Evolutionary conservation across 768 basidiomycete genomes (phyloP).

Genomic region (Termitomyces sp.): DNA sequence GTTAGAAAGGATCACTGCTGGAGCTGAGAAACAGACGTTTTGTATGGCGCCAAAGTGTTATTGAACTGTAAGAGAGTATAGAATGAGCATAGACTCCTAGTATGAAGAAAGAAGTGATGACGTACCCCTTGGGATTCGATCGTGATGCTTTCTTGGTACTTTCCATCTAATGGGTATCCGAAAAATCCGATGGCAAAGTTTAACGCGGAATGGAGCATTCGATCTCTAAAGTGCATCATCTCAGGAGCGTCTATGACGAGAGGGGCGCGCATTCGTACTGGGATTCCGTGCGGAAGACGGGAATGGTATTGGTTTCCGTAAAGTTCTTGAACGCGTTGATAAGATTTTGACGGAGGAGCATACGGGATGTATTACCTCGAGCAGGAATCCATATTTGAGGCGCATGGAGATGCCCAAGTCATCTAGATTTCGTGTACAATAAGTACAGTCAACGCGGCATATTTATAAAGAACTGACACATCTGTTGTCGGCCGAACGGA

Average conservation of each 20-base stretch:
- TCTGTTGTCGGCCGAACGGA: slow-evolving; percentile 85
- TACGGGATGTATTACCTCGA: slow-evolving; percentile 37
- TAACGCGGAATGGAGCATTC: slow-evolving; percentile 61
- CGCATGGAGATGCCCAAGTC: slow-evolving; percentile 68
- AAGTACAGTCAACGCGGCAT: background rate
- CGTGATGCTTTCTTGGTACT: slow-evolving; percentile 75
- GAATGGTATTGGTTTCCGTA: slow-evolving; percentile 52
- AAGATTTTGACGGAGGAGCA: background rate
- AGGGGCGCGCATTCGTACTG: slow-evolving; percentile 33
- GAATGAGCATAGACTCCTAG: background rate
- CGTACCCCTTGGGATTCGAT: slow-evolving; percentile 61
- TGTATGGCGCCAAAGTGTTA: slow-evolving; percentile 83
- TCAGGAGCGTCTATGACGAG: background rate
- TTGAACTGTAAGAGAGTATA: slow-evolving; percentile 47
- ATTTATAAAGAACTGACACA: slow-evolving; percentile 45
- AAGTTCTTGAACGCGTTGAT: slow-evolving; percentile 39
- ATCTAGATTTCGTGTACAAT: slow-evolving; percentile 26
- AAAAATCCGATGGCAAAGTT: slow-evolving; percentile 76
- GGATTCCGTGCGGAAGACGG: slow-evolving; percentile 77
- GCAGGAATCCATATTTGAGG: slow-evolving; percentile 74
- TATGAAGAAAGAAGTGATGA: slow-evolving; percentile 12
- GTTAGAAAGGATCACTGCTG: background rate
- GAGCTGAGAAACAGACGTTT: slow-evolving; percentile 41
- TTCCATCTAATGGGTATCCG: slow-evolving; percentile 63
- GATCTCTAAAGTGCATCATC: slow-evolving; percentile 41